phyloP scores from a whole-genome alignment of 768 basidiomycete species.

The Mycena capillaripes region DNA sequence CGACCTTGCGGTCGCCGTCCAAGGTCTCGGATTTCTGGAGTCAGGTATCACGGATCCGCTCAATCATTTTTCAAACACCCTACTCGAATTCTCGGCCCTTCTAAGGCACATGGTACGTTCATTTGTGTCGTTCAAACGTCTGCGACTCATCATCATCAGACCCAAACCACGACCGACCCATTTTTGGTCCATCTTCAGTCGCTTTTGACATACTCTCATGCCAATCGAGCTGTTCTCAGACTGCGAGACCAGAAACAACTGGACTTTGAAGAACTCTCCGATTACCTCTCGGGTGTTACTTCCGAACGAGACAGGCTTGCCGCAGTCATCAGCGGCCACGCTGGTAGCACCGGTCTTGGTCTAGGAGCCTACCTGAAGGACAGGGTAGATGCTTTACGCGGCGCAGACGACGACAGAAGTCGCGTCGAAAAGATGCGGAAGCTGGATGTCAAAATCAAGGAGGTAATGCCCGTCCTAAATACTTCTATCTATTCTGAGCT shows the following conservation, averaged over 20 bases:
- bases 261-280: slow-evolving; percentile 97
- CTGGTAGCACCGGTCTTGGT: slow-evolving; percentile 87
- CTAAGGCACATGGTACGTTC: slow-evolving; percentile 82
- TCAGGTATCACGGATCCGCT: slow-evolving; percentile 98
- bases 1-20: slow-evolving; percentile 95
- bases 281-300: slow-evolving; percentile 94
- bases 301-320: slow-evolving; percentile 93
- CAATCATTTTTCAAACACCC: slow-evolving; percentile 96
- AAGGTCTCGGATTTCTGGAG: slow-evolving; percentile 97
- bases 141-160: slow-evolving; percentile 59
- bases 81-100: slow-evolving; percentile 94
- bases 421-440: slow-evolving; percentile 95
- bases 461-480: slow-evolving; percentile 64
- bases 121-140: neutral
- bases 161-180: slow-evolving; percentile 92
- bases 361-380: slow-evolving; percentile 93
- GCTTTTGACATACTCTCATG: slow-evolving; percentile 92
- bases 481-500: slow-evolving; percentile 3
- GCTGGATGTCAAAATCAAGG: slow-evolving; percentile 94
- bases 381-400: slow-evolving; percentile 90
- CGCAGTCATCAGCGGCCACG: slow-evolving; percentile 90
- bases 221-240: slow-evolving; percentile 94
- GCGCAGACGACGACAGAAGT: slow-evolving; percentile 93
- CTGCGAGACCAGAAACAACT: slow-evolving; percentile 98
- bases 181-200: slow-evolving; percentile 93